Percentiles rank a stretch among this genome's conserved stretches.
phyloP scores from a whole-genome alignment of 2,329 filamentous ascomycete genomes.

The Penicillium expansum region DNA sequence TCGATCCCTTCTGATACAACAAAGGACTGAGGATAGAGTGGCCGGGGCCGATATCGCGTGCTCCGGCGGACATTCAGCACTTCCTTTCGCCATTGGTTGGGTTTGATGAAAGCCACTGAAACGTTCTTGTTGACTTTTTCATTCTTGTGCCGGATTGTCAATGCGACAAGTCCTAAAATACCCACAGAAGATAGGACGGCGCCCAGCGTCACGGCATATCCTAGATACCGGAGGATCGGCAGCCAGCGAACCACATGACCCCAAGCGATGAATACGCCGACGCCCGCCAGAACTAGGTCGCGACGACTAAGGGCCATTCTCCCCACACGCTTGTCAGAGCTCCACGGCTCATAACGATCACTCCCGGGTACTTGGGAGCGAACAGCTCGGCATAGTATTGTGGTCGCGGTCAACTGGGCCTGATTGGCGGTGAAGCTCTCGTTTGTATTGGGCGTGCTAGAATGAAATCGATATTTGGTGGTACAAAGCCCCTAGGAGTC shows the following conservation, averaged over 20 bases:
- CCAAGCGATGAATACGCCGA: slow-evolving; percentile 70
- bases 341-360: slow-evolving; percentile 35
- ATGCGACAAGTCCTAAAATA: slow-evolving; percentile 58
- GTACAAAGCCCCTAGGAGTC: not conserved
- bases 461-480: not conserved
- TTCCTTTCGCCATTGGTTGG: slow-evolving; percentile 68
- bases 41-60: slow-evolving; percentile 64
- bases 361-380: slow-evolving; percentile 16
- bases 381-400: slow-evolving; percentile 16
- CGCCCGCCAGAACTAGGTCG: slow-evolving; percentile 43
- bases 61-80: slow-evolving; percentile 63
- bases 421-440: not conserved
- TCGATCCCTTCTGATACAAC: slow-evolving; percentile 78
- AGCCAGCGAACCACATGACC: slow-evolving; percentile 79
- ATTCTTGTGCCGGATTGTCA: slow-evolving; percentile 50
- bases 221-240: slow-evolving; percentile 77
- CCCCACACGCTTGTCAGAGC: slow-evolving; percentile 45
- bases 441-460: not conserved
- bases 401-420: not conserved
- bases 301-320: slow-evolving; percentile 49
- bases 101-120: slow-evolving; percentile 58
- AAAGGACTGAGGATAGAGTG: slow-evolving; percentile 73
- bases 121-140: slow-evolving; percentile 43
- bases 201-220: slow-evolving; percentile 78
- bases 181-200: slow-evolving; percentile 54